Evolutionary conservation across 176 grass and related monocot species (phyloP).

Genomic region (Raddia distichophylla): DNA sequence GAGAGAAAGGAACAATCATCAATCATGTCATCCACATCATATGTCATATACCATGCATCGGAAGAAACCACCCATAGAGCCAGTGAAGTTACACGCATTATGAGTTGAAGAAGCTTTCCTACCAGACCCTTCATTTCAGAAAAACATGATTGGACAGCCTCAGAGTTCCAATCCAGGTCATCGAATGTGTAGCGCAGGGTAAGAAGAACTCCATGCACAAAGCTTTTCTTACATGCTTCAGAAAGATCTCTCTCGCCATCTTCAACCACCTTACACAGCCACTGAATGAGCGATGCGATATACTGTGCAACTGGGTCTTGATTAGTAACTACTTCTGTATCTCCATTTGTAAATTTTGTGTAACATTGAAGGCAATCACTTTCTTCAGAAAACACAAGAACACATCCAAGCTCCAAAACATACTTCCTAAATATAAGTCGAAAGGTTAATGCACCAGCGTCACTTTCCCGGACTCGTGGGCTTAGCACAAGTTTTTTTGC

Average conservation of each 20-base stretch:
- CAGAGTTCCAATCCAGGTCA: slow-evolving; percentile 89
- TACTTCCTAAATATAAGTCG: slow-evolving; percentile 97
- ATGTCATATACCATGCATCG: slow-evolving; percentile 91
- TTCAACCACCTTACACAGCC: slow-evolving; percentile 77
- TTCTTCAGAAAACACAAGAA: slow-evolving; percentile 67
- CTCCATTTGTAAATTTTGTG: slow-evolving; percentile 44
- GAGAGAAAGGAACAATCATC: slow-evolving; percentile 70
- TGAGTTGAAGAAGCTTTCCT: slow-evolving; percentile 88
- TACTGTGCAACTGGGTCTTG: slow-evolving; percentile 70
- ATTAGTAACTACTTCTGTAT: slow-evolving; percentile 41
- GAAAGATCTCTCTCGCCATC: slow-evolving; percentile 85
- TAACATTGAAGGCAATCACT: slow-evolving; percentile 57
- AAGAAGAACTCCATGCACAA: slow-evolving; percentile 95
- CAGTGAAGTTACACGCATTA: slow-evolving; percentile 81
- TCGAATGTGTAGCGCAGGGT: slow-evolving; percentile 95
- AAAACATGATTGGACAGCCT: slow-evolving; percentile 57
- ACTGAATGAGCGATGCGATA: slow-evolving; percentile 77
- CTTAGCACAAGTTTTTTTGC: slow-evolving; percentile 82
- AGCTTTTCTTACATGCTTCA: slow-evolving; percentile 88
- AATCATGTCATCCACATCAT: slow-evolving; percentile 81
- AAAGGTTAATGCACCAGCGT: slow-evolving; percentile 90
- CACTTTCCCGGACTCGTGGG: slow-evolving; percentile 97
- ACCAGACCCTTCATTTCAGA: slow-evolving; percentile 72
- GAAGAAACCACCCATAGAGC: slow-evolving; percentile 96
- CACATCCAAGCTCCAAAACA: slow-evolving; percentile 78